Conservation (phyloP, 2,329 filamentous ascomycete species). For the Dothiorella sarmentorum region DNA sequence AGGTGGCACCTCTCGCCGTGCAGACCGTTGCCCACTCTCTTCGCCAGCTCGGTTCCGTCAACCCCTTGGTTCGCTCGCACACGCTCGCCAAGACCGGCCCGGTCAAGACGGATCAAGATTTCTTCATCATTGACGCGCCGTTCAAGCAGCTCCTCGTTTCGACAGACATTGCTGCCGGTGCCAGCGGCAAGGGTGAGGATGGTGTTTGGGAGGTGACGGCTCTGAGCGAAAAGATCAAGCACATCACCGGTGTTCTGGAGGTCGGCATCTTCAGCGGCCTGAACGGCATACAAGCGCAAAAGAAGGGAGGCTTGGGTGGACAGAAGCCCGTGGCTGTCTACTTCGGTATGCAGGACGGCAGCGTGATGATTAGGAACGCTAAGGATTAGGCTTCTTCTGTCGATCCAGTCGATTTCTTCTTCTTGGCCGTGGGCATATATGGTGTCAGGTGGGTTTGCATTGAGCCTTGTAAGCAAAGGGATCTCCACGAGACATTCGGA, state of each 20-base stretch:
- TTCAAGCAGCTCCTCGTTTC: constrained; percentile 69
- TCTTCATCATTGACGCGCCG: constrained; percentile 89
- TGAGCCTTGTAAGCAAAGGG: neutral
- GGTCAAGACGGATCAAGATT: constrained; percentile 79
- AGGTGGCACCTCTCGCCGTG: constrained; percentile 83
- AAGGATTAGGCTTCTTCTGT: neutral
- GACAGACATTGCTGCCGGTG: constrained; percentile 48
- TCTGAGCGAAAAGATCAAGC: constrained; percentile 71
- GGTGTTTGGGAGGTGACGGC: constrained; percentile 77
- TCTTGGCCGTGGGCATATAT: neutral
- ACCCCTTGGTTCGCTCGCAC: constrained; percentile 69
- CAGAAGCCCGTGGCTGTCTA: constrained; percentile 93
- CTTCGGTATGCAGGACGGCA: constrained; percentile 76
- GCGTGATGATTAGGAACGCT: constrained; percentile 35
- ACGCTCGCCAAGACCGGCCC: constrained; percentile 76
- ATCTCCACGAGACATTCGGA: neutral
- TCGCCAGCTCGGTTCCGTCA: constrained; percentile 65
- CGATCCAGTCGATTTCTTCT: neutral
- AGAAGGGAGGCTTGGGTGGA: constrained; percentile 53
- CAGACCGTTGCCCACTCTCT: constrained; percentile 73
- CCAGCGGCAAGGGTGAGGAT: constrained; percentile 52
- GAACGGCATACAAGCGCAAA: constrained; percentile 67
- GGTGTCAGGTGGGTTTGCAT: neutral
- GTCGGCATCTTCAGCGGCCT: constrained; percentile 85
- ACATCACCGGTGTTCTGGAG: constrained; percentile 82